phyloP scores from a whole-genome alignment of 768 basidiomycete genomes.

The Rhizopogon roseolus region DNA sequence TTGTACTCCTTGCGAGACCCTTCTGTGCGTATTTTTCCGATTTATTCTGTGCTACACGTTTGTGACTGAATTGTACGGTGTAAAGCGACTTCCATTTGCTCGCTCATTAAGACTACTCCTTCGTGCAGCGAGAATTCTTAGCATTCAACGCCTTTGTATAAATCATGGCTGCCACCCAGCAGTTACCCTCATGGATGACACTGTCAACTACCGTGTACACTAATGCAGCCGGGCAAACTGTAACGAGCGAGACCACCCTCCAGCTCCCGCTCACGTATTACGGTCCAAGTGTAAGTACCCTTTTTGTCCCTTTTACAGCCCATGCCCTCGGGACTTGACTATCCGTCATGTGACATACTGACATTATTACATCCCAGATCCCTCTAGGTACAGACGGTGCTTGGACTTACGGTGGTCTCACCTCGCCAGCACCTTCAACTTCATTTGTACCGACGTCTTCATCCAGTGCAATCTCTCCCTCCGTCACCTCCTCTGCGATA shows the following conservation, averaged over 20 bases:
- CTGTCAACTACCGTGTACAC: conserved; percentile 47
- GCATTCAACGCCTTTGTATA: conserved; percentile 8
- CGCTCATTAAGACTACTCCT: conserved; percentile 7
- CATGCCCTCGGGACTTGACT: not conserved
- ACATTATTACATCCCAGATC: conserved; percentile 42
- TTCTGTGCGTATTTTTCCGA: not conserved
- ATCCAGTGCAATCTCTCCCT: conserved; percentile 17
- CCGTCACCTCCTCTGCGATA: conserved; percentile 16
- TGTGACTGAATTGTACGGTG: not conserved
- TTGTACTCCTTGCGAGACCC: conserved; percentile 5
- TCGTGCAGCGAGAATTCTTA: conserved; percentile 1
- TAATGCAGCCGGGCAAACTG: conserved; percentile 44
- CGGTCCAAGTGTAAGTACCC: conserved; percentile 69
- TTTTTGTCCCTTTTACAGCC: not conserved
- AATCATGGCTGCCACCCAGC: conserved; percentile 46
- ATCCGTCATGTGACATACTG: not conserved
- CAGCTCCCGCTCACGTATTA: conserved; percentile 76
- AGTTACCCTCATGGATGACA: conserved; percentile 71
- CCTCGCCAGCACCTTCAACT: conserved; percentile 48
- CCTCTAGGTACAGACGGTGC: conserved; percentile 58
- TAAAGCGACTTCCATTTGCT: conserved; percentile 22
- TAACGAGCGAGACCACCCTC: conserved; percentile 55
- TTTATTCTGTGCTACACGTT: not conserved
- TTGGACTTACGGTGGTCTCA: conserved; percentile 74
- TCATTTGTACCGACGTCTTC: conserved; percentile 15